These are phyloP conservation scores for Russula ochroleuca DNA, from an alignment of 768 basidiomycete genomes.

Conservation along the genomic window DNA sequence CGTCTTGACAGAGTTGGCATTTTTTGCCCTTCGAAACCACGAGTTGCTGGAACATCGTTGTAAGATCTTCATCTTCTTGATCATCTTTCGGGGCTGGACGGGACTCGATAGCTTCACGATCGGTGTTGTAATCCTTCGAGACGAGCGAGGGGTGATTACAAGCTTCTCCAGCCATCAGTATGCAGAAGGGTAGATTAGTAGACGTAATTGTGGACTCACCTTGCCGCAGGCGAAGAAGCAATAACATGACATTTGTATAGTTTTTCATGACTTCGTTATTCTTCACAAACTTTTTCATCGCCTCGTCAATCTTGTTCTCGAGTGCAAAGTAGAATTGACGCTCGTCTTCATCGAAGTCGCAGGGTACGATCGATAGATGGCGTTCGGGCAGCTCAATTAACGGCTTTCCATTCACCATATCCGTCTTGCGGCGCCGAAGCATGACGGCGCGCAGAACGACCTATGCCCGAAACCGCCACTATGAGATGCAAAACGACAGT, in stretches of 20 bases:
- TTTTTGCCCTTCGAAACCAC: slow-evolving; percentile 55
- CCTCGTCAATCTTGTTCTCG: slow-evolving; percentile 59
- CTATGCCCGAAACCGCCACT: slow-evolving; percentile 34
- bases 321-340: slow-evolving; percentile 72
- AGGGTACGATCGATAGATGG: slow-evolving; percentile 63
- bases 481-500: background rate
- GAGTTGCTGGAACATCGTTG: slow-evolving; percentile 64
- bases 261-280: slow-evolving; percentile 47
- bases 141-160: slow-evolving; percentile 88
- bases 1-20: slow-evolving; percentile 72
- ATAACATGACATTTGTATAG: slow-evolving; percentile 66
- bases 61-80: slow-evolving; percentile 64
- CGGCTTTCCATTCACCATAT: slow-evolving; percentile 69
- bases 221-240: slow-evolving; percentile 83
- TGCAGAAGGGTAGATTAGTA: background rate
- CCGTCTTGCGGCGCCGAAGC: slow-evolving; percentile 81
- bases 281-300: slow-evolving; percentile 54
- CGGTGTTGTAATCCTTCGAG: slow-evolving; percentile 66
- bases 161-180: slow-evolving; percentile 43
- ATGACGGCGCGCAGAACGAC: slow-evolving; percentile 81
- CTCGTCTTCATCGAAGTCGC: slow-evolving; percentile 74
- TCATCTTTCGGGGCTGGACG: slow-evolving; percentile 49
- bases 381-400: slow-evolving; percentile 79
- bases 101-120: slow-evolving; percentile 73
- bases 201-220: slow-evolving; percentile 44